A percentile compares a stretch with the other conserved stretches of the same genome.
Conservation (phyloP, 2,329 filamentous ascomycete genomes). For the Pleochaeta shiraiana region DNA sequence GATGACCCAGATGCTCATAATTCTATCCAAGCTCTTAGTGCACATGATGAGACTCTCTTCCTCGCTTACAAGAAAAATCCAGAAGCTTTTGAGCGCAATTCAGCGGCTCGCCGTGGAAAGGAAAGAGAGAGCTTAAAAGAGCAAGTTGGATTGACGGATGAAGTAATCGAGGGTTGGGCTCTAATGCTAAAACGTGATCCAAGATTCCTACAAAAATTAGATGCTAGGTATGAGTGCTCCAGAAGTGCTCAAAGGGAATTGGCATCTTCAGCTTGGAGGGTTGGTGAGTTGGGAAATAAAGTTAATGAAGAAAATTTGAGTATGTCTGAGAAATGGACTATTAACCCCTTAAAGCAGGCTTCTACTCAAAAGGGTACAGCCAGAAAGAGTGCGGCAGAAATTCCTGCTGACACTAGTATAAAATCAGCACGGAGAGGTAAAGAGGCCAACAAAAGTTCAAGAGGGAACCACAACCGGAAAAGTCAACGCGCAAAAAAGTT, state of each 20-base stretch:
- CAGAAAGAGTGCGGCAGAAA: constrained; percentile 20
- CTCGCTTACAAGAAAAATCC: constrained; percentile 43
- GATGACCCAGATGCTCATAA: constrained; percentile 25
- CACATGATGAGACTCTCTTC: constrained; percentile 52
- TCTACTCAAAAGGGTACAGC: neutral
- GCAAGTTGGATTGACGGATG: constrained; percentile 77
- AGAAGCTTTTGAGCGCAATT: constrained; percentile 47
- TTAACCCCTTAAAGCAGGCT: neutral
- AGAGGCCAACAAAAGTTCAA: constrained; percentile 59
- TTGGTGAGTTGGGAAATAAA: constrained; percentile 30
- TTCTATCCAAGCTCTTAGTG: constrained; percentile 18
- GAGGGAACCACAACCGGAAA: constrained; percentile 71
- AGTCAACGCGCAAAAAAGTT: constrained; percentile 47
- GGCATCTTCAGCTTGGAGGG: constrained; percentile 41
- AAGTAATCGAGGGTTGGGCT: constrained; percentile 85
- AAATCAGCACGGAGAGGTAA: constrained; percentile 51
- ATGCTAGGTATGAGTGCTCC: constrained; percentile 45
- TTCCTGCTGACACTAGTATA: constrained; percentile 46
- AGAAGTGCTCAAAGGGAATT: constrained; percentile 43
- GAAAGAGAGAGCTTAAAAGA: constrained; percentile 41
- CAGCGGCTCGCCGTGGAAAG: constrained; percentile 41
- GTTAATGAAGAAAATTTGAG: too few relatives aligned
- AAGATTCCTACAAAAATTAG: constrained; percentile 42
- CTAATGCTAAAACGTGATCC: constrained; percentile 63
- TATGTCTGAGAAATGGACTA: too few relatives aligned